Conservation (phyloP, 1,284 basidiomycete genomes). For the Heterobasidion parviporum region DNA sequence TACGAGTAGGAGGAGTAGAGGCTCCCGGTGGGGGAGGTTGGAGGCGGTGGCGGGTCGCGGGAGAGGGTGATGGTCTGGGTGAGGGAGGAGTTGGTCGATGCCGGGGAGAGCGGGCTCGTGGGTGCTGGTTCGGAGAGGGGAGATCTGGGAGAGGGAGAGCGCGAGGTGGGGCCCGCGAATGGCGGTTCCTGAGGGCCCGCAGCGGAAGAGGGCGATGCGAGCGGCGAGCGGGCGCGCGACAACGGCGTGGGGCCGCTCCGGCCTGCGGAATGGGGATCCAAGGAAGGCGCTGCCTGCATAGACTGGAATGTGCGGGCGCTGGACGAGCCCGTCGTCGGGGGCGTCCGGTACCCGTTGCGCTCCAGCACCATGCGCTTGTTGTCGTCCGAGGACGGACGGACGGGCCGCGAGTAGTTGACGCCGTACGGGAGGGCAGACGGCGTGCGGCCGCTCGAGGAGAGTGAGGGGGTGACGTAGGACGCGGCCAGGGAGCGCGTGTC, state of each 20-base stretch:
- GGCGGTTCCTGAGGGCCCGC: not conserved
- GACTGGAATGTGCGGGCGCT: not conserved
- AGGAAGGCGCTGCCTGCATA: slow-evolving; percentile 2
- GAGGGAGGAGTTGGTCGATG: not conserved
- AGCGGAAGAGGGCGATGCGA: slow-evolving; percentile 2
- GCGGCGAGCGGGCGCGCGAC: not conserved
- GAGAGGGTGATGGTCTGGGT: slow-evolving; percentile 3
- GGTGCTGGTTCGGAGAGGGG: slow-evolving; percentile 11
- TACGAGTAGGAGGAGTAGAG: slow-evolving; percentile 61
- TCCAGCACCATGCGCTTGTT: slow-evolving; percentile 54
- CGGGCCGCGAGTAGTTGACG: slow-evolving; percentile 49
- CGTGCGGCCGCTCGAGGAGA: slow-evolving; percentile 9
- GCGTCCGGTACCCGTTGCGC: slow-evolving; percentile 33
- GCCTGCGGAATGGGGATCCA: not conserved
- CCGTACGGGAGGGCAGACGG: slow-evolving; percentile 14
- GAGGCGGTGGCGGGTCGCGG: slow-evolving; percentile 5
- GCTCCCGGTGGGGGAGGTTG: slow-evolving; percentile 31
- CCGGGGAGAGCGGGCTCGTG: slow-evolving; percentile 1
- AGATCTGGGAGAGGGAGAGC: slow-evolving; percentile 6
- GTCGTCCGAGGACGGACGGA: slow-evolving; percentile 39
- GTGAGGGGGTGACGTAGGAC: slow-evolving; percentile 2
- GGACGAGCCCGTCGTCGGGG: slow-evolving; percentile 3
- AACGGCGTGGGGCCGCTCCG: slow-evolving; percentile 6
- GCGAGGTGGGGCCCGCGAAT: slow-evolving; percentile 15
- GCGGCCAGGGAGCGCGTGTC: slow-evolving; percentile 4